Evolutionary conservation across 257 asterid genomes (phyloP).

Genomic region (Datura wrightii): DNA sequence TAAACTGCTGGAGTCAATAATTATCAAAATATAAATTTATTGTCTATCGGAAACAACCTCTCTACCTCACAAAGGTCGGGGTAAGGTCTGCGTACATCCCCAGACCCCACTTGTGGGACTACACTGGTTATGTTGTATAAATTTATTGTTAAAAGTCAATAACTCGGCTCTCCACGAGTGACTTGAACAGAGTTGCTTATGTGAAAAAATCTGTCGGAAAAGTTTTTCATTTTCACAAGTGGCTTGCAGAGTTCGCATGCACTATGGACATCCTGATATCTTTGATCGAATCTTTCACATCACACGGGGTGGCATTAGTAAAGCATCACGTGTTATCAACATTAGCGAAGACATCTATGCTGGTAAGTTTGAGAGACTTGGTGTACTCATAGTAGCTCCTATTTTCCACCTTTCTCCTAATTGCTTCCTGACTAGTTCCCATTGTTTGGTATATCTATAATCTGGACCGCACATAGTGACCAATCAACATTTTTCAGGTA

Average conservation of each 20-base stretch:
- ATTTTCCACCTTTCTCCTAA: background rate
- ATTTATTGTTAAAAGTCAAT: background rate
- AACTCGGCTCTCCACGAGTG: background rate
- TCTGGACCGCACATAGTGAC: background rate
- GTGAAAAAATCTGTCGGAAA: background rate
- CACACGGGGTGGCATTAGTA: slow-evolving; percentile 98
- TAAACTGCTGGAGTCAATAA: background rate
- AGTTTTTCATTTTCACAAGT: background rate
- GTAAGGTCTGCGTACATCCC: background rate
- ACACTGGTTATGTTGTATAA: background rate
- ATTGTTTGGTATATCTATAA: background rate
- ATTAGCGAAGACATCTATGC: slow-evolving; percentile 97
- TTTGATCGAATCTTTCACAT: slow-evolving; percentile 93
- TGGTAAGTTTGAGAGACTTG: slow-evolving; percentile 52
- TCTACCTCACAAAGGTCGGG: background rate
- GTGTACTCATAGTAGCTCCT: background rate
- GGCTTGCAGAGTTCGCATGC: slow-evolving; percentile 93
- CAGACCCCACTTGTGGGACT: background rate
- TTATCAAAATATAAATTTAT: slow-evolving; percentile 14
- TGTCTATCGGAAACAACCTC: background rate
- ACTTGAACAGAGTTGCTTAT: background rate
- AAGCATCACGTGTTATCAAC: slow-evolving; percentile 95
- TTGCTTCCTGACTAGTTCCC: background rate
- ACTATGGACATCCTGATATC: slow-evolving; percentile 99
- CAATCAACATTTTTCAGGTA: background rate